Evolutionary conservation across 345 rosid genomes (phyloP).

Genomic region (Ceriops decandra): DNA sequence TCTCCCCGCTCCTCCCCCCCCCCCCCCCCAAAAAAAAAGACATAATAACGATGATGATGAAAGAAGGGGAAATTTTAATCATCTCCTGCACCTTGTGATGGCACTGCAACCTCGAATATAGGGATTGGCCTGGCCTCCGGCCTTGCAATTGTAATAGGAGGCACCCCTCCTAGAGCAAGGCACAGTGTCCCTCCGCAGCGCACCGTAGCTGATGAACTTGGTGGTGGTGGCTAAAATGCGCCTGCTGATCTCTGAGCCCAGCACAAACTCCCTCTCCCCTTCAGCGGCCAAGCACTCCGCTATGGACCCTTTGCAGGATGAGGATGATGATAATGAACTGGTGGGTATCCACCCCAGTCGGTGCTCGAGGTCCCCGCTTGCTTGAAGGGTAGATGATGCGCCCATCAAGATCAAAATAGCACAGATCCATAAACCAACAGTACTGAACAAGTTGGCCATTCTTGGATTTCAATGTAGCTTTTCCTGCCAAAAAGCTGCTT

Average conservation of each 20-base stretch:
- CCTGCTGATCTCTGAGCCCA: conserved; percentile 77
- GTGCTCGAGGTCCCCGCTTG: conserved; percentile 37
- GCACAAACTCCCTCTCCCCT: conserved; percentile 66
- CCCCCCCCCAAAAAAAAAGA: background rate
- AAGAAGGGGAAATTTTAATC: conserved; percentile 19
- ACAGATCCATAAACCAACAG: conserved; percentile 27
- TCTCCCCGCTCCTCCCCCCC: too few relatives aligned
- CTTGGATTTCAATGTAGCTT: background rate
- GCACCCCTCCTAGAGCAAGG: conserved; percentile 96
- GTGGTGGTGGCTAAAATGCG: conserved; percentile 67
- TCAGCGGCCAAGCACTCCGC: conserved; percentile 43
- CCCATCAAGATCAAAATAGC: conserved; percentile 29
- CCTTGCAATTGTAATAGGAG: conserved; percentile 87
- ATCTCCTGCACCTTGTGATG: conserved; percentile 77
- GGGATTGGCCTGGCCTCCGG: conserved; percentile 78
- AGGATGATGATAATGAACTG: conserved; percentile 15
- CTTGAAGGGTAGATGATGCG: conserved; percentile 31
- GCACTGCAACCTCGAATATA: conserved; percentile 82
- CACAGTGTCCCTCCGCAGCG: conserved; percentile 78
- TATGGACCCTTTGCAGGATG: conserved; percentile 52
- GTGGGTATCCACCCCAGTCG: conserved; percentile 48
- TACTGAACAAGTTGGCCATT: conserved; percentile 27
- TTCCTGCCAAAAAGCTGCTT: background rate
- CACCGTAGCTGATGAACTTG: conserved; percentile 86
- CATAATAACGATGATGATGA: background rate